Conservation (phyloP, 352 stramenopile genomes). For the Bremia lactucae region DNA sequence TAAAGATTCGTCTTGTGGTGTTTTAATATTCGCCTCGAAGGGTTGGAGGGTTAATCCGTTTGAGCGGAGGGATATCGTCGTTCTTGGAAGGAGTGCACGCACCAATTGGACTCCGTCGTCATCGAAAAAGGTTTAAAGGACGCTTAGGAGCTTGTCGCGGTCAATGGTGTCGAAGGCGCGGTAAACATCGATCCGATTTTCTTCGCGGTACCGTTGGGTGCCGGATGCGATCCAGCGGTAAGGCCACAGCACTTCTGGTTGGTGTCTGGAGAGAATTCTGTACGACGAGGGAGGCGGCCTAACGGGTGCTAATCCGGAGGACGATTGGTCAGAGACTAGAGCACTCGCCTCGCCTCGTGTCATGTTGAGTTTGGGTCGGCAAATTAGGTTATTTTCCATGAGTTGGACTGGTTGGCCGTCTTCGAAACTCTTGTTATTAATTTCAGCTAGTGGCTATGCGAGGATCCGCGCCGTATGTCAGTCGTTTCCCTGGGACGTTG, state of each 20-base stretch:
- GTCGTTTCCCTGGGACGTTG: neutral
- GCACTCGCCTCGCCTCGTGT: neutral
- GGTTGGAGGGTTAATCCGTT: neutral
- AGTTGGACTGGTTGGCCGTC: neutral
- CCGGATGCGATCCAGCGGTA: no score
- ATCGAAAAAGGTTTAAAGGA: constrained; percentile 1
- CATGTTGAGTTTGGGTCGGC: constrained; percentile 2
- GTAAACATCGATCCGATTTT: neutral
- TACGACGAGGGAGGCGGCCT: constrained; percentile 1
- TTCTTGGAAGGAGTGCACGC: neutral
- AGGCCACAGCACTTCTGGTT: no score
- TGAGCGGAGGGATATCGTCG: neutral
- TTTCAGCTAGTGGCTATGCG: neutral
- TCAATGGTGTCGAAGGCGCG: constrained; percentile 5
- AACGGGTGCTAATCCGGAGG: constrained; percentile 1
- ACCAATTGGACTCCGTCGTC: constrained; percentile 1
- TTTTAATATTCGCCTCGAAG: constrained; percentile 1
- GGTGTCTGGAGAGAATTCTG: no score
- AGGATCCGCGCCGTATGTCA: constrained; percentile 2
- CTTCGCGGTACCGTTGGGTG: no score
- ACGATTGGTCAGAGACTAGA: constrained; percentile 4
- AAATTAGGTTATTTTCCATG: neutral
- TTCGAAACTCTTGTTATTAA: constrained; percentile 1
- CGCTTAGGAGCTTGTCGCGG: neutral
- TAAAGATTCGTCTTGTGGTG: constrained; percentile 2